Conservation (phyloP, 2,329 filamentous ascomycete genomes). For the Verticillium nonalfalfae region DNA sequence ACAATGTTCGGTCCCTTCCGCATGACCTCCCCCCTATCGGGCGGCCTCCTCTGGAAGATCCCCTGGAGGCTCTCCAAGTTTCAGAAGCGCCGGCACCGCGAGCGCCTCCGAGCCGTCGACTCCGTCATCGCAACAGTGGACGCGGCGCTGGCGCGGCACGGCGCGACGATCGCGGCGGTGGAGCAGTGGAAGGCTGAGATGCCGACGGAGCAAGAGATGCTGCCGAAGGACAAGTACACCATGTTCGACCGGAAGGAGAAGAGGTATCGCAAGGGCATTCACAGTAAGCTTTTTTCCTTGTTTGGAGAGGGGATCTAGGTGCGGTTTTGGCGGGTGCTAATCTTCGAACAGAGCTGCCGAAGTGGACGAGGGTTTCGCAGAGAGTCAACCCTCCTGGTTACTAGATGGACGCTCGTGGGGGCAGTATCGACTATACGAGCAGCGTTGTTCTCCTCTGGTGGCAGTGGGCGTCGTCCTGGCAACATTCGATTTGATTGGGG, state of each 20-base stretch:
- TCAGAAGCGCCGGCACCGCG: conserved; percentile 82
- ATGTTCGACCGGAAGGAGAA: conserved; percentile 96
- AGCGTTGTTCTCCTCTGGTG: neutral
- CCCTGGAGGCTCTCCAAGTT: conserved; percentile 91
- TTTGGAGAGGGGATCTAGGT: neutral
- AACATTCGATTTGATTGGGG: neutral
- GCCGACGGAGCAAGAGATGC: conserved; percentile 93
- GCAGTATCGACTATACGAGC: neutral
- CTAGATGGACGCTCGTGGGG: conserved; percentile 35
- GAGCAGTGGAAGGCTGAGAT: conserved; percentile 93
- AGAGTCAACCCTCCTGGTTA: conserved; percentile 92
- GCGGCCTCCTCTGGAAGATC: conserved; percentile 91
- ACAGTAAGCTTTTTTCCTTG: conserved; percentile 63
- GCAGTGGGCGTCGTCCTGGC: neutral
- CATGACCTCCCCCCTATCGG: conserved; percentile 67
- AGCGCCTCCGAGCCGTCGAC: conserved; percentile 80
- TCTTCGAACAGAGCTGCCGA: conserved; percentile 58
- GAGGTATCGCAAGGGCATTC: conserved; percentile 93
- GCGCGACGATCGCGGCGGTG: conserved; percentile 67
- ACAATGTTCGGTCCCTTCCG: conserved; percentile 80
- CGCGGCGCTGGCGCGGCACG: conserved; percentile 67
- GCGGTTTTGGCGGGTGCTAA: too few relatives aligned
- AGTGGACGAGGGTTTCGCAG: conserved; percentile 96
- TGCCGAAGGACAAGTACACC: conserved; percentile 94
- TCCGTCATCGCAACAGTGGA: conserved; percentile 78